Percentiles rank a stretch among this genome's conserved stretches.
Conservation (phyloP, 257 asterid species). For the Nicotiana tomentosiformis region DNA sequence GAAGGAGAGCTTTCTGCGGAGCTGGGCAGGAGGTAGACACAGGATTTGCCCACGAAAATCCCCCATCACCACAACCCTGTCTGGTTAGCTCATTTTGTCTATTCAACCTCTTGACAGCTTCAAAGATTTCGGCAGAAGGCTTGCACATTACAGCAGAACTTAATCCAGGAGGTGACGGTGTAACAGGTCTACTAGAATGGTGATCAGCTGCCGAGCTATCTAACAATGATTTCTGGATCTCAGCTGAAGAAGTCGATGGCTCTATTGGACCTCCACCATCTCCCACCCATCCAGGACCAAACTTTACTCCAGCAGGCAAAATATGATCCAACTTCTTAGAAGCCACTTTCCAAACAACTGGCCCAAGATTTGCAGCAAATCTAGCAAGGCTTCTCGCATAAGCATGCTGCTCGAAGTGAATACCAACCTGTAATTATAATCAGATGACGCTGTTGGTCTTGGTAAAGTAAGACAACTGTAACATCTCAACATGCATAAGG, state of each 20-base stretch:
- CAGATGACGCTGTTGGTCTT: neutral
- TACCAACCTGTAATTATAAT: constrained; percentile 60
- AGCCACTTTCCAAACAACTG: constrained; percentile 77
- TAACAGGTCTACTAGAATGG: constrained; percentile 30
- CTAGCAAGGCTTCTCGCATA: constrained; percentile 85
- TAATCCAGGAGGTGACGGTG: constrained; percentile 32
- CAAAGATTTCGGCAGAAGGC: constrained; percentile 44
- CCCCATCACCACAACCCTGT: constrained; percentile 27
- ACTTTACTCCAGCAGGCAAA: constrained; percentile 58
- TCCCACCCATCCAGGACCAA: constrained; percentile 96
- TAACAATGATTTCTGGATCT: constrained; percentile 31
- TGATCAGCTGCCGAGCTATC: constrained; percentile 24
- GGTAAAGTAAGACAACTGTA: neutral
- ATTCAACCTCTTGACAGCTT: constrained; percentile 57
- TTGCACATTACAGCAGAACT: constrained; percentile 22
- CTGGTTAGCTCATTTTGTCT: constrained; percentile 40
- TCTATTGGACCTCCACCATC: constrained; percentile 43
- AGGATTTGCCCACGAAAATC: constrained; percentile 24
- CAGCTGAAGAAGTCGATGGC: constrained; percentile 28
- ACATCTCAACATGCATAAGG: neutral
- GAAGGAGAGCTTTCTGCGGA: constrained; percentile 41
- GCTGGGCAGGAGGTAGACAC: constrained; percentile 22
- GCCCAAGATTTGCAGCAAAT: constrained; percentile 83
- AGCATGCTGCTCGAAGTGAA: constrained; percentile 60
- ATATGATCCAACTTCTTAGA: constrained; percentile 45